Base-by-base conservation (phyloP, 345 rosid species). In the Salix dunnii region DNA sequence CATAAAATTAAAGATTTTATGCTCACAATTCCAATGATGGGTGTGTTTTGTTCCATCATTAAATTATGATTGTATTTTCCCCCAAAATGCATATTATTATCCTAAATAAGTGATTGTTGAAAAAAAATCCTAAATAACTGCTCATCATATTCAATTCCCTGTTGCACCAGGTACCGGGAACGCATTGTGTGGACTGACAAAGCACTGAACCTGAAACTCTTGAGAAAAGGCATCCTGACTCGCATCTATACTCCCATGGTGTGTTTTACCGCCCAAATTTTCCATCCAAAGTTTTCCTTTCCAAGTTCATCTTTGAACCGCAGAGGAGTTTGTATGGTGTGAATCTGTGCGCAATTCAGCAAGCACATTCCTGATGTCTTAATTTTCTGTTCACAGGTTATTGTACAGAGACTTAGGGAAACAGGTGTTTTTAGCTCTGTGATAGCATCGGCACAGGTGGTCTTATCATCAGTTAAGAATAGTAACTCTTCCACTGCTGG, bases 181-280 rank as follows among this genome's bases (percentile, higher is more conserved):
- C 90, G 75, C 46, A 86, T 93, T 21, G 97, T 96, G 62, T 96
- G 98, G 98, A 82, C 89, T 11, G 95, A 96, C 78, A 76, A 74
- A 73, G 55, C 76, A 4, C 27, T 90, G 84, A 93, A 82, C 70
- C 65, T 90, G 78, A 93, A 91, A 78, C 97, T 93, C 48, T 27
- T 89, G 84, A 89, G 77, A 84, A 92, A 88, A 83, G 97, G 97
- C 75, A 85, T 96, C 75, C 79, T 96, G 74, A 88, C 90, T 72
- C 92, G 94, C 80, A 88, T 94, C 77, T 83, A 90, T 83, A 86
- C 91, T 72, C 99, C 97, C 42, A 91, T 90, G 98, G 99, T 96
- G 68, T 81, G 91, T 87, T 49, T 51, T 33, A 61, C 36, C 51
- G 48, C 63, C 71, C 58, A 8, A 36, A 9, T 18, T 36, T 60